Percentiles rank a stretch among this genome's conserved stretches.
These are phyloP conservation scores for Trametes hirsuta DNA, from an alignment of 1,284 basidiomycete species.

Conservation along the genomic window DNA sequence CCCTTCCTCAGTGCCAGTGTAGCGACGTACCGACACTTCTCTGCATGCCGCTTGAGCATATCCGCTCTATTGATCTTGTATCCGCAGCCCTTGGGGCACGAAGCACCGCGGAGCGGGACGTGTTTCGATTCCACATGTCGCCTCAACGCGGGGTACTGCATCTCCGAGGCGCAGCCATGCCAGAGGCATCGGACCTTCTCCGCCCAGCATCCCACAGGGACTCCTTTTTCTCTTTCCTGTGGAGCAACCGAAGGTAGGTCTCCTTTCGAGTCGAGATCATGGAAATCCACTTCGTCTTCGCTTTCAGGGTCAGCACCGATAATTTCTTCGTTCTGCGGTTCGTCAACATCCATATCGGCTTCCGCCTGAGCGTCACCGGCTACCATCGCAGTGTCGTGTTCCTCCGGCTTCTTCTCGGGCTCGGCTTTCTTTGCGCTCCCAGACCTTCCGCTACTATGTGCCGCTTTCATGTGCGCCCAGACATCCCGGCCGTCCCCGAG, in stretches of 20 bases:
- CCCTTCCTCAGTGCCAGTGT: not conserved
- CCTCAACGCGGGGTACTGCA: slow-evolving; percentile 5
- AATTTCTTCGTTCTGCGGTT: too few relatives aligned
- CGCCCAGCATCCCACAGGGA: not conserved
- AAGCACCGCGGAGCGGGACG: not conserved
- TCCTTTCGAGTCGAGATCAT: too few relatives aligned
- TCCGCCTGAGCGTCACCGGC: too few relatives aligned
- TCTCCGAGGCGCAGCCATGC: slow-evolving; percentile 3
- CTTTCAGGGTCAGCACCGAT: too few relatives aligned
- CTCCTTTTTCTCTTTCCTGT: not conserved
- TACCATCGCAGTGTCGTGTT: not conserved
- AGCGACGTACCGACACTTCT: not conserved
- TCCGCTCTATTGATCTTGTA: slow-evolving; percentile 4
- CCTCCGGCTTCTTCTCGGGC: not conserved
- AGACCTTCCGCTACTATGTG: not conserved
- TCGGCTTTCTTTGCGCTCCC: not conserved
- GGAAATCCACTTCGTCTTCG: too few relatives aligned
- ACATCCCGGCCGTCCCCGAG: not conserved
- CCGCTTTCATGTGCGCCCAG: slow-evolving; percentile 8
- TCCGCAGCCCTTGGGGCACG: slow-evolving; percentile 10
- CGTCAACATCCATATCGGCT: too few relatives aligned
- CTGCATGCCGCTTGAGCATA: slow-evolving; percentile 7
- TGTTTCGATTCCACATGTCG: slow-evolving; percentile 17
- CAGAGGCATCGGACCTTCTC: slow-evolving; percentile 7
- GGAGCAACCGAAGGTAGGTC: too few relatives aligned